A percentile compares a stretch with the other conserved stretches of the same genome.
These are phyloP conservation scores for Salix exigua DNA, from an alignment of 345 rosid species.

Conservation along the genomic window DNA sequence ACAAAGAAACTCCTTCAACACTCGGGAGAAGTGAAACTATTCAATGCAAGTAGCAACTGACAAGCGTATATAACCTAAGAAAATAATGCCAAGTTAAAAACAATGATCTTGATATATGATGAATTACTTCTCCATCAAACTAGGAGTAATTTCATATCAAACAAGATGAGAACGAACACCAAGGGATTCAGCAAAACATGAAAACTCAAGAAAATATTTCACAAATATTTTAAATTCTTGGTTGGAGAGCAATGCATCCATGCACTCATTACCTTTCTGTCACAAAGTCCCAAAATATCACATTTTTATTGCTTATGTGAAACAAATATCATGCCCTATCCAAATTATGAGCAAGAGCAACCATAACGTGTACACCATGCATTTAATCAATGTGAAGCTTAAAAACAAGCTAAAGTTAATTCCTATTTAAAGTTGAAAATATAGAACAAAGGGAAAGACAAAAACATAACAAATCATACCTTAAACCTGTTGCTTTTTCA, in stretches of 20 bases:
- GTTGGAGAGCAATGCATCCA: background rate
- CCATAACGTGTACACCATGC: background rate
- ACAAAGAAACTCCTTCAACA: background rate
- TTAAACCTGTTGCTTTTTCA: slow-evolving; percentile 46
- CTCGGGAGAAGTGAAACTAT: background rate
- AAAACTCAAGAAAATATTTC: background rate
- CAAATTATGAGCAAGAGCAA: background rate
- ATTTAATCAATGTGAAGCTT: background rate
- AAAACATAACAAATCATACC: slow-evolving; percentile 34
- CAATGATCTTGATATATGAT: background rate
- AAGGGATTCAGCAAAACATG: background rate
- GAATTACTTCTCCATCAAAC: background rate
- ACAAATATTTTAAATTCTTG: background rate
- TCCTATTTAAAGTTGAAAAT: background rate
- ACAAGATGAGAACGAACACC: background rate
- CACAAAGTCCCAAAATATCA: background rate
- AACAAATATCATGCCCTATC: background rate
- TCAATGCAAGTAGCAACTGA: background rate
- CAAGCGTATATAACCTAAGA: background rate
- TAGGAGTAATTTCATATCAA: background rate
- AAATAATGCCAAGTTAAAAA: background rate
- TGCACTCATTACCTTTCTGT: background rate
- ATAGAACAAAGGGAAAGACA: background rate
- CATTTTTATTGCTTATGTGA: background rate
- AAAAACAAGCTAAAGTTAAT: background rate